phyloP scores from a whole-genome alignment of 345 rosid species.

The Gossypium longicalyx region DNA sequence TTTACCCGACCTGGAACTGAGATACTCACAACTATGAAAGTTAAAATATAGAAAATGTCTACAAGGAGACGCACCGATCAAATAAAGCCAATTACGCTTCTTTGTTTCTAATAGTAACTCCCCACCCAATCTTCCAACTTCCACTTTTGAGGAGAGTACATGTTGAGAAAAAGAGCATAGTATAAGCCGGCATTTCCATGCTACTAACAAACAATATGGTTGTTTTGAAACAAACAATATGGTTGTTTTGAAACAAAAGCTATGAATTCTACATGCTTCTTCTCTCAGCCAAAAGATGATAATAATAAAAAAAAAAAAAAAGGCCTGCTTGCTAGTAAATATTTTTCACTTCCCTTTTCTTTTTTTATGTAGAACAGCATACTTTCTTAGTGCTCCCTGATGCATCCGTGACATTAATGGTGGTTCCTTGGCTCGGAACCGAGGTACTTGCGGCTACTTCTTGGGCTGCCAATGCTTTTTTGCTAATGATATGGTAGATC shows the following conservation, averaged over 20 bases:
- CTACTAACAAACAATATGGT: background rate
- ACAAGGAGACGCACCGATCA: background rate
- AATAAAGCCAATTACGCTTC: background rate
- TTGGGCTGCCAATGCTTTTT: slow-evolving; percentile 65
- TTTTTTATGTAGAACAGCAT: slow-evolving; percentile 56
- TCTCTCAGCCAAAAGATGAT: slow-evolving; percentile 35
- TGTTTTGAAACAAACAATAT: slow-evolving; percentile 14
- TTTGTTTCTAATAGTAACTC: slow-evolving; percentile 6
- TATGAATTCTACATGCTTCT: slow-evolving; percentile 43
- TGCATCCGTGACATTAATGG: slow-evolving; percentile 52
- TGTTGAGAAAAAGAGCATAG: background rate
- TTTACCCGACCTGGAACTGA: background rate
- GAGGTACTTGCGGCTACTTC: slow-evolving; percentile 48
- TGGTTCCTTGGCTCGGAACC: slow-evolving; percentile 57
- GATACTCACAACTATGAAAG: background rate
- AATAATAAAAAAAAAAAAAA: background rate
- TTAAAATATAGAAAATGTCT: background rate
- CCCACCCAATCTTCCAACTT: background rate
- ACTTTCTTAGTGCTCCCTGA: slow-evolving; percentile 43
- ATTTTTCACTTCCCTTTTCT: slow-evolving; percentile 1
- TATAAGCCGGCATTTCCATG: background rate
- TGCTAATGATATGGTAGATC: slow-evolving; percentile 68
- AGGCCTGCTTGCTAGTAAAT: slow-evolving; percentile 16
- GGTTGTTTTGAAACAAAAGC: slow-evolving; percentile 17
- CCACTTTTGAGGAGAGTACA: background rate